phyloP scores from a whole-genome alignment of 2,329 filamentous ascomycete species.

The Penicillium sp. region DNA sequence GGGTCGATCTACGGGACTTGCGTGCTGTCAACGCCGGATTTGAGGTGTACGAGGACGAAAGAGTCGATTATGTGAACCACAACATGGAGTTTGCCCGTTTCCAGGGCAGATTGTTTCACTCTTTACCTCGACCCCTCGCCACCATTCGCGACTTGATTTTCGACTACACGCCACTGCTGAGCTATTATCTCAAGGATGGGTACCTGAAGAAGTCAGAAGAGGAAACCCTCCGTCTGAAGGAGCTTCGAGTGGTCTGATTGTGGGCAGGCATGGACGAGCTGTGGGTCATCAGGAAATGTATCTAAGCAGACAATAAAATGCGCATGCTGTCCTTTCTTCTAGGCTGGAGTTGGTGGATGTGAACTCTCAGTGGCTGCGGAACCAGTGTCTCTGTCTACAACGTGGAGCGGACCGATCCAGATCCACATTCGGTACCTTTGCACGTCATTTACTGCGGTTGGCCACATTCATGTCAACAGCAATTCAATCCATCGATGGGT shows the following conservation, averaged over 20 bases:
- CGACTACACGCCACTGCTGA: constrained; percentile 16
- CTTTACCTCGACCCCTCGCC: constrained; percentile 14
- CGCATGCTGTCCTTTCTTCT: not conserved
- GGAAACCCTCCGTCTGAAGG: constrained; percentile 15
- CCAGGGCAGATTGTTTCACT: constrained; percentile 18
- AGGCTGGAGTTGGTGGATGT: not conserved
- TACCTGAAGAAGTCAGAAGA: constrained; percentile 19
- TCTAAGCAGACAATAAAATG: too few species aligned
- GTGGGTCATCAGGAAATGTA: too few species aligned
- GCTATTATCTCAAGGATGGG: constrained; percentile 7
- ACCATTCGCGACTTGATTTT: constrained; percentile 16
- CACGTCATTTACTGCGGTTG: not conserved
- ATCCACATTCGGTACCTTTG: not conserved
- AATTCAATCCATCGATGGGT: not conserved
- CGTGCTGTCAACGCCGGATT: constrained; percentile 12
- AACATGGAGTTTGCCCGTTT: constrained; percentile 20
- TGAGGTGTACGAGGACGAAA: constrained; percentile 17
- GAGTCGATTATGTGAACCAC: constrained; percentile 20
- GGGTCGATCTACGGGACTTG: constrained; percentile 14
- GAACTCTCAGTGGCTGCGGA: not conserved
- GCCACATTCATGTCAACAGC: not conserved
- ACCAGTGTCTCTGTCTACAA: too few species aligned
- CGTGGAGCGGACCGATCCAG: too few species aligned
- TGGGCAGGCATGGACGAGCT: not conserved
- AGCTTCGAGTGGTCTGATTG: constrained; percentile 13